Percentiles rank a stretch among this genome's conserved stretches.
Conservation (phyloP, 1,284 basidiomycete genomes). For the Sphaerobolus stellatus region DNA sequence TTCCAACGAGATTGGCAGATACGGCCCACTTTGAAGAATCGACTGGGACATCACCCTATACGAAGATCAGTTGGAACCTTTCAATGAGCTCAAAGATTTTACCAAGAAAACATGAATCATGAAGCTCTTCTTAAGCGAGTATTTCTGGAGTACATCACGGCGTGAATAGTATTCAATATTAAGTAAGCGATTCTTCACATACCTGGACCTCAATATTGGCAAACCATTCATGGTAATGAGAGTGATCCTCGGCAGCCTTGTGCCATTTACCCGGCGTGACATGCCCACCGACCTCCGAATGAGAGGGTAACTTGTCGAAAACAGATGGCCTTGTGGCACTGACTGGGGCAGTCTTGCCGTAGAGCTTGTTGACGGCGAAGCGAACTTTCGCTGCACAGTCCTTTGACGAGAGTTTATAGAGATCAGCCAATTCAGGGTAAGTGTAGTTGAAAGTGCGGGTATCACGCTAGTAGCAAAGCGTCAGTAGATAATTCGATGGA, state of each 20-base stretch:
- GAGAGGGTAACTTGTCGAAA: background rate
- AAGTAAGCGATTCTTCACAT: background rate
- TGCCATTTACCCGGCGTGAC: constrained; percentile 2
- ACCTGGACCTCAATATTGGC: constrained; percentile 1
- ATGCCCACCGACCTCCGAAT: background rate
- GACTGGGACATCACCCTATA: constrained; percentile 3
- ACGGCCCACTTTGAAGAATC: constrained; percentile 3
- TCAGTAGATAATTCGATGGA: background rate
- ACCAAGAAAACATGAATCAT: constrained; percentile 13
- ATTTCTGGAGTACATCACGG: constrained; percentile 5
- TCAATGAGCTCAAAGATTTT: background rate
- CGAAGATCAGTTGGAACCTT: background rate
- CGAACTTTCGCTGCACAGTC: too few relatives aligned
- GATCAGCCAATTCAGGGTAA: constrained; percentile 3
- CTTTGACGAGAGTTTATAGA: too few relatives aligned
- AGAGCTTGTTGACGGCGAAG: background rate
- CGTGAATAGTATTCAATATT: background rate
- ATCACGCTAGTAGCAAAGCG: background rate
- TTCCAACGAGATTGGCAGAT: constrained; percentile 11
- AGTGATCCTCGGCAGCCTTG: background rate
- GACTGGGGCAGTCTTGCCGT: background rate
- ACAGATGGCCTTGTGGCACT: background rate
- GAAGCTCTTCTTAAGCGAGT: constrained; percentile 7
- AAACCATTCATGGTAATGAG: constrained; percentile 12
- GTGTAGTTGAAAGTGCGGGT: constrained; percentile 1